Base-by-base conservation (phyloP, 2,329 filamentous ascomycete species). In the Acephala macrosclerotiorum region DNA sequence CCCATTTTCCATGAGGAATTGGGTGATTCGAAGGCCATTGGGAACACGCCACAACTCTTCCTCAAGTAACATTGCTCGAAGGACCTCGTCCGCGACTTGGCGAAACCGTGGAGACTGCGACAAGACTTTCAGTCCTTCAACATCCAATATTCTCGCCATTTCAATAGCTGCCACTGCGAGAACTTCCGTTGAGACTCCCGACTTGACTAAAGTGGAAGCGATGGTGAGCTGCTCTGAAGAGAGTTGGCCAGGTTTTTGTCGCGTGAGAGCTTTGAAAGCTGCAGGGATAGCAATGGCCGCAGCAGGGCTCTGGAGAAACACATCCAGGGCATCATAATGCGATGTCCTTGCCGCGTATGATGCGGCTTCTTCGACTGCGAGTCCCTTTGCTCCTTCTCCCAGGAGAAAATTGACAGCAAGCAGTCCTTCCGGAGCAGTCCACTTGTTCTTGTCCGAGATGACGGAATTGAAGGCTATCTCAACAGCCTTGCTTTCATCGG, bases 141-240 rank as follows among this genome's bases (percentile, higher is more conserved):
- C 33, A 33, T 56, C 26, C 18, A 56, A 25, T 2, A 33, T n/a
- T 16, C 33, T 56, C 9, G 51, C 51, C 22, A 56, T 33, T n/a
- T 56, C 51, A 56, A 56, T 33, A 33, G 51, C 51, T 42, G 56
- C 56, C 11, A 58, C 35, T n/a, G 33, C 33, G 7, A 58, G 56
- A 8, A 40, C n/a, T n/a, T 58, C 56, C 2, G 56, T 58, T 2
- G 56, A 42, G 9, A 58, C 56, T 25, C 36, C 56, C 18, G 33
- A 29, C 56, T 58, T 58, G 16, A 42, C 56, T 29, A 58, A 38
- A 20, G 42, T 35, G 8, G 40, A 60, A 26, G 58, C 58, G 40
- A 60, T 60, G 38, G 20, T 49, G n/a, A 60, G 58, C 58, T 60
- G 58, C 9, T 60, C 58, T 33, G 58, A 45, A 47, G 58, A 60